Percentiles rank a stretch among this genome's conserved stretches.
phyloP scores from a whole-genome alignment of 129 eudicot species.

The Tagetes erecta region DNA sequence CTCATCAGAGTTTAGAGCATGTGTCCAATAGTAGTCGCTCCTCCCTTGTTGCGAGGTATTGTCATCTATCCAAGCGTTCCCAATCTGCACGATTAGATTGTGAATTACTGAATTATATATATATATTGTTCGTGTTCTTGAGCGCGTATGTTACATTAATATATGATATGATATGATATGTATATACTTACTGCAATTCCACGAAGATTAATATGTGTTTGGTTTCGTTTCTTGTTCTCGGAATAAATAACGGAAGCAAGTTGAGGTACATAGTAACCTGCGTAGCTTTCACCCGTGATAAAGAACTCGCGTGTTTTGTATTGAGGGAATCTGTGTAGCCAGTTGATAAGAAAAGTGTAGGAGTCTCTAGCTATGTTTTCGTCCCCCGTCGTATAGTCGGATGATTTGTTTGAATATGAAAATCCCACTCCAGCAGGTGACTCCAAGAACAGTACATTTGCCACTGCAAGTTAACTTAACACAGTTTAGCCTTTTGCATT shows the following conservation, averaged over 20 bases:
- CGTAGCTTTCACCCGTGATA: conserved; percentile 58
- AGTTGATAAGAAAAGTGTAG: conserved; percentile 45
- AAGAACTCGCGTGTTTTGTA: conserved; percentile 45
- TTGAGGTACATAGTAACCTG: conserved; percentile 45
- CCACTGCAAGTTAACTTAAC: conserved; percentile 30
- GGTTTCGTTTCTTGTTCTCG: conserved; percentile 39
- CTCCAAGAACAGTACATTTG: conserved; percentile 51
- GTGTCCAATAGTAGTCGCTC: conserved; percentile 46
- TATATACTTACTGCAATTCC: conserved; percentile 44
- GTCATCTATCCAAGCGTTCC: conserved; percentile 43
- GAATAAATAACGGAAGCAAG: conserved; percentile 43
- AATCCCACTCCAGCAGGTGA: conserved; percentile 69
- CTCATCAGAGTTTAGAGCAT: conserved; percentile 50
- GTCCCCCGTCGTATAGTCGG: conserved; percentile 44
- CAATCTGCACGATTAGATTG: conserved; percentile 31
- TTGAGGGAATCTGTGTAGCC: conserved; percentile 53
- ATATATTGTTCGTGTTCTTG: too few species aligned
- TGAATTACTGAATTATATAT: neutral
- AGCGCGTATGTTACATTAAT: neutral
- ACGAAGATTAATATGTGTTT: conserved; percentile 38
- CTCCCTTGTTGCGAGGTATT: conserved; percentile 16
- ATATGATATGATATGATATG: too few species aligned
- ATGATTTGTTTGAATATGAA: conserved; percentile 47
- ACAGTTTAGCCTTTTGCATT: neutral
- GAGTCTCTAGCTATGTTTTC: conserved; percentile 49